Conservation (phyloP, 1,139 yeast genomes). For the Candida pseudoviswanathii region DNA sequence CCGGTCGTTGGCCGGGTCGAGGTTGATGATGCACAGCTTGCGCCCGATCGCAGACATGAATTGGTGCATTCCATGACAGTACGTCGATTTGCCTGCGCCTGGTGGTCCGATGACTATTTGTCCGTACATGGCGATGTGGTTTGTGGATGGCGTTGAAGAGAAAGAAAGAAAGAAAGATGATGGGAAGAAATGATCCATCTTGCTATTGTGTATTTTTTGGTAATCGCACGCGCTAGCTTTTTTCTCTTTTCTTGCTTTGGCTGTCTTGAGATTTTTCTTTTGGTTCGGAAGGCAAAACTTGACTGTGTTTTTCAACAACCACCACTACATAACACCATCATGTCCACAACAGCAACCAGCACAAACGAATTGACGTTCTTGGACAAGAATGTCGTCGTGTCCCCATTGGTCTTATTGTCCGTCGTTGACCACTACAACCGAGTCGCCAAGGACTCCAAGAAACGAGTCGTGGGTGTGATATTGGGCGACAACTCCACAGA, state of each 20-base stretch:
- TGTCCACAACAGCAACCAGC: slow-evolving; percentile 10
- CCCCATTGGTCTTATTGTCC: slow-evolving; percentile 91
- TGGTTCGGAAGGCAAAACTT: slow-evolving; percentile 4
- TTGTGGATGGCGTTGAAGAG: too few relatives aligned
- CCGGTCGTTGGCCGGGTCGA: slow-evolving; percentile 94
- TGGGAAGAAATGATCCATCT: not conserved
- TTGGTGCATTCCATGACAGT: slow-evolving; percentile 89
- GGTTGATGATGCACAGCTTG: slow-evolving; percentile 75
- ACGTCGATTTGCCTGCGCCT: slow-evolving; percentile 96
- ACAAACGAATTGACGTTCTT: slow-evolving; percentile 39
- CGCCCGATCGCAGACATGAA: slow-evolving; percentile 93
- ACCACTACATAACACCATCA: too few relatives aligned
- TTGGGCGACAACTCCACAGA: slow-evolving; percentile 75
- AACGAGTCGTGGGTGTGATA: slow-evolving; percentile 92
- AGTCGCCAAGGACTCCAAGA: slow-evolving; percentile 65
- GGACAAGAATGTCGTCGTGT: slow-evolving; percentile 78
- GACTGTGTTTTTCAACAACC: not conserved
- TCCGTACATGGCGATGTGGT: too few relatives aligned
- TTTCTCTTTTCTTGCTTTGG: not conserved
- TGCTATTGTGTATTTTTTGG: not conserved
- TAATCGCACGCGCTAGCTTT: not conserved
- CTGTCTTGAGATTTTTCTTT: not conserved
- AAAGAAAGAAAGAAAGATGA: not conserved
- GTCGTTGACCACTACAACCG: slow-evolving; percentile 96
- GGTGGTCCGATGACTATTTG: slow-evolving; percentile 98